Conservation (phyloP, 169 alveolate species). For the Perkinsus chesapeaki region DNA sequence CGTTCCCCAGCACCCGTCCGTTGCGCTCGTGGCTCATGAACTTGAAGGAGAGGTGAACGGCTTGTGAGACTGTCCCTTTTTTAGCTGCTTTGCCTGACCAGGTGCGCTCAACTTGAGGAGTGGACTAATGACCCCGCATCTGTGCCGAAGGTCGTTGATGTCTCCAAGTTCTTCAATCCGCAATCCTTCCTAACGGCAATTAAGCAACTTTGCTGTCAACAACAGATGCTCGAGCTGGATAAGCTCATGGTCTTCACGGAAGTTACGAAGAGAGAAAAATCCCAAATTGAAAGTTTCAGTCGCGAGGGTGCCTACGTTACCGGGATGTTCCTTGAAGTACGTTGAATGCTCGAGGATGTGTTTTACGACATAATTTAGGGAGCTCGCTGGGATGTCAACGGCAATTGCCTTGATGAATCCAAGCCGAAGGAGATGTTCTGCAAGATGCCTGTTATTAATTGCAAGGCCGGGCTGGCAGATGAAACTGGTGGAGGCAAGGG, state of each 20-base stretch:
- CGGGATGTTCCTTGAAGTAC: conserved; percentile 42
- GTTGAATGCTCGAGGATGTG: conserved; percentile 36
- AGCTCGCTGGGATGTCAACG: conserved; percentile 81
- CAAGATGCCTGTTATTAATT: conserved; percentile 87
- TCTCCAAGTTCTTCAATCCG: conserved; percentile 86
- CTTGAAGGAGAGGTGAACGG: conserved; percentile 51
- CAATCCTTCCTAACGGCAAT: conserved; percentile 92
- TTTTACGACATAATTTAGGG: conserved; percentile 80
- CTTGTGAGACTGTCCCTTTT: neutral
- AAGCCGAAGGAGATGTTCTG: conserved; percentile 87
- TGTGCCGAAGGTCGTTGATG: conserved; percentile 75
- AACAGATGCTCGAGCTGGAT: conserved; percentile 79
- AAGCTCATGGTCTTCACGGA: conserved; percentile 84
- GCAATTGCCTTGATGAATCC: conserved; percentile 77
- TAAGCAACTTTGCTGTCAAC: conserved; percentile 83
- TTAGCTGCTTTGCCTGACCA: neutral
- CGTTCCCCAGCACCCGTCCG: conserved; percentile 85
- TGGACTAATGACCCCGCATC: conserved; percentile 83
- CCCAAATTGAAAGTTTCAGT: conserved; percentile 72
- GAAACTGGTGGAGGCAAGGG: neutral
- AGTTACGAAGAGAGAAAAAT: conserved; percentile 76
- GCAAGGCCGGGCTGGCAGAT: conserved; percentile 61
- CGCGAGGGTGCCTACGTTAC: conserved; percentile 66
- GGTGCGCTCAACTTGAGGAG: conserved; percentile 77
- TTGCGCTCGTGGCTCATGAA: conserved; percentile 83